A percentile compares a stretch with the other conserved stretches of the same genome.
phyloP scores from a whole-genome alignment of 2,329 filamentous ascomycete species.

The Capronia americana region DNA sequence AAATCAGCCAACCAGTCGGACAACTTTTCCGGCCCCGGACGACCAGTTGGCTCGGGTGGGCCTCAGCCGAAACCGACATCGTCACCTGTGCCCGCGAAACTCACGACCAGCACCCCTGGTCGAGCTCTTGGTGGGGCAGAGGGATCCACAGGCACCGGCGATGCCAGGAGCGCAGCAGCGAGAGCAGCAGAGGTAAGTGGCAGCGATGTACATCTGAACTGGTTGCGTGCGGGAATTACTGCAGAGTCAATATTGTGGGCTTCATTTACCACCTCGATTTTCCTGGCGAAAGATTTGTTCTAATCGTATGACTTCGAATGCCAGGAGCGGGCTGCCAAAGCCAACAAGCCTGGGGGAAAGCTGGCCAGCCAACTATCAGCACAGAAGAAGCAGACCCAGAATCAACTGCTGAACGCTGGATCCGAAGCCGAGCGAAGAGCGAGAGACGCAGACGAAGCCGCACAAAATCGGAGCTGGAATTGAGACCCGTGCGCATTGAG shows the following conservation, averaged over 20 bases:
- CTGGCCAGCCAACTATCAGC: slow-evolving; percentile 72
- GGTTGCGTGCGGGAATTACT: neutral
- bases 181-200: slow-evolving; percentile 79
- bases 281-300: neutral
- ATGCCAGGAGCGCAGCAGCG: slow-evolving; percentile 76
- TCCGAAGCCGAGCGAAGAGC: slow-evolving; percentile 70
- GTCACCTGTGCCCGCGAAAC: slow-evolving; percentile 56
- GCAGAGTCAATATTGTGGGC: neutral
- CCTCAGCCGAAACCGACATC: slow-evolving; percentile 51
- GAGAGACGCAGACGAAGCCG: slow-evolving; percentile 67
- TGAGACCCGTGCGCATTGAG: slow-evolving; percentile 9
- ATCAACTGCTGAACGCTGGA: slow-evolving; percentile 69
- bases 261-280: neutral
- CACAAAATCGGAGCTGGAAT: slow-evolving; percentile 32
- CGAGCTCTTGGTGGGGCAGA: slow-evolving; percentile 68
- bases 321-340: slow-evolving; percentile 70
- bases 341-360: slow-evolving; percentile 67
- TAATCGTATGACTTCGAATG: neutral
- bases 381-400: slow-evolving; percentile 76
- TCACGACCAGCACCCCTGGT: slow-evolving; percentile 54
- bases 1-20: slow-evolving; percentile 67
- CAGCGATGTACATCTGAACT: neutral
- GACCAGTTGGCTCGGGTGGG: slow-evolving; percentile 67
- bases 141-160: slow-evolving; percentile 48
- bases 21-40: slow-evolving; percentile 74